Evolutionary conservation across 129 eudicot species (phyloP).

Genomic region (carrot (Daucus carota)): DH1_v3.0 NC_030389.2:3493001-3493500

Average conservation of each 20-base stretch:
- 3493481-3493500: background rate
- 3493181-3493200: conserved; percentile 99
- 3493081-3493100: background rate
- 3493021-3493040: background rate
- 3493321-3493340: background rate
- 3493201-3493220: conserved; percentile 93
- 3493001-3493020: conserved; percentile 18
- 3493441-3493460: background rate
- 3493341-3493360: background rate
- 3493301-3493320: background rate
- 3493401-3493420: background rate
- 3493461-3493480: background rate
- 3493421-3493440: background rate
- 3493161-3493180: conserved; percentile 28
- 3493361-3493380: background rate
- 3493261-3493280: background rate
- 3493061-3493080: background rate
- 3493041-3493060: background rate
- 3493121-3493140: background rate
- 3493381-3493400: background rate
- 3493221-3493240: conserved; percentile 50
- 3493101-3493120: background rate
- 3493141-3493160: background rate
- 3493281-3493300: conserved; percentile 2
- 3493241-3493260: background rate